Percentiles rank a stretch among this genome's conserved stretches.
Evolutionary conservation across 345 rosid genomes (phyloP).

Genomic region (Populus alba): DNA sequence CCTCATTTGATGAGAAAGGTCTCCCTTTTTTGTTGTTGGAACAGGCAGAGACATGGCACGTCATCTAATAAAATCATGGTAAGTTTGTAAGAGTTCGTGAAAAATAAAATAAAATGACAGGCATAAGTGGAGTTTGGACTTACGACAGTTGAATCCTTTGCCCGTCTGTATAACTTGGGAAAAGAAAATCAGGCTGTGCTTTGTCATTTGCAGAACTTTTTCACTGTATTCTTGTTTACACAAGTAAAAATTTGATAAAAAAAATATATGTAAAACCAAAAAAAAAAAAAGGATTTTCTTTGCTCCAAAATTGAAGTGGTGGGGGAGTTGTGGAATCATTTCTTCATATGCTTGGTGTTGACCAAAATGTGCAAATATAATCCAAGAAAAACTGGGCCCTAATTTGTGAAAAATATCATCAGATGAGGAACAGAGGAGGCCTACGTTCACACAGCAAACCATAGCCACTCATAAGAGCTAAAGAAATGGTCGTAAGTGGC

Average conservation of each 20-base stretch:
- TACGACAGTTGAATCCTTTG: not conserved
- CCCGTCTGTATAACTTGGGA: not conserved
- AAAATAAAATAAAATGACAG: not conserved
- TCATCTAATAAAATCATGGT: not conserved
- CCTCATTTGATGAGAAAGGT: not conserved
- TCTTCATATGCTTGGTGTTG: slow-evolving; percentile 1
- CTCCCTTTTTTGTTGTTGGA: not conserved
- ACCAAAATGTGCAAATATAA: slow-evolving; percentile 6
- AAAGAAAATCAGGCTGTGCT: not conserved
- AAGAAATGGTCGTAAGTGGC: slow-evolving; percentile 20
- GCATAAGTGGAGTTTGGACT: not conserved
- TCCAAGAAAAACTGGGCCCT: slow-evolving; percentile 8
- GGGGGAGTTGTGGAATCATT: slow-evolving; percentile 20
- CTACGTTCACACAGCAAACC: slow-evolving; percentile 10
- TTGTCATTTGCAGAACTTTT: not conserved
- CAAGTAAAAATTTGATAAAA: too few relatives aligned
- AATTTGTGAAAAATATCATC: slow-evolving; percentile 4
- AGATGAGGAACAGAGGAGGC: not conserved
- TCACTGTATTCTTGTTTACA: not conserved
- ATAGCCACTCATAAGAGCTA: slow-evolving; percentile 9
- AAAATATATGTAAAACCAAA: too few relatives aligned
- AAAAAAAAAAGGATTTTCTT: not conserved
- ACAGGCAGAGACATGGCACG: not conserved
- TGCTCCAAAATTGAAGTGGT: not conserved
- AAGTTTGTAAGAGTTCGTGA: not conserved